These are phyloP conservation scores for Phalaenopsis aphrodite DNA, from an alignment of 106 monocot genomes.

Conservation along the genomic window DNA sequence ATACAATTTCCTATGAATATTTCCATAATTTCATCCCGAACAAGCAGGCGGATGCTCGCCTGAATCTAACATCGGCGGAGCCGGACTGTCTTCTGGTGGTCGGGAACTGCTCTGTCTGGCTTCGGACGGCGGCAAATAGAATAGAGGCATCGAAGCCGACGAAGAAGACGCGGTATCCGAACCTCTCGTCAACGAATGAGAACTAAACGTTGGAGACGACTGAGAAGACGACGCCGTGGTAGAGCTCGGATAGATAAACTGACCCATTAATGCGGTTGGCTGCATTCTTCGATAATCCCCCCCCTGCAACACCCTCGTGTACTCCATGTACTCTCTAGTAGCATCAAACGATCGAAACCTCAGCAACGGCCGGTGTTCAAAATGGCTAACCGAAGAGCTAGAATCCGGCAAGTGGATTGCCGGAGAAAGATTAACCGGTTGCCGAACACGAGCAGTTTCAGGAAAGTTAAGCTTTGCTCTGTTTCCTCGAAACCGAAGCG, in stretches of 20 bases:
- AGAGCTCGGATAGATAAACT: conserved; percentile 4
- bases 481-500: conserved; percentile 48
- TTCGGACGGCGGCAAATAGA: neutral
- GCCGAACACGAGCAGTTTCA: conserved; percentile 10
- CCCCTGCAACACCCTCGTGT: conserved; percentile 27
- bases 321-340: conserved; percentile 21
- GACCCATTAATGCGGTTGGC: conserved; percentile 3
- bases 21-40: conserved; percentile 3
- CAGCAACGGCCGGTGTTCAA: neutral
- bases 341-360: neutral
- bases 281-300: conserved; percentile 11
- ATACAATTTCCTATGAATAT: neutral
- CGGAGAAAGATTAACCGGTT: neutral
- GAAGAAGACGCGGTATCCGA: neutral
- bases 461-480: conserved; percentile 63
- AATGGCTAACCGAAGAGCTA: conserved; percentile 9
- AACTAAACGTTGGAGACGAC: neutral
- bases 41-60: conserved; percentile 6
- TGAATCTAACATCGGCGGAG: conserved; percentile 7
- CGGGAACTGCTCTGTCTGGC: neutral
- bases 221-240: neutral
- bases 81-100: neutral
- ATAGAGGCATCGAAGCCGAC: neutral
- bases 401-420: neutral
- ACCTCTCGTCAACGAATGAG: neutral